Base-by-base conservation (phyloP, 805 yeast species). In the Wickerhamomyces xylosicus region DNA sequence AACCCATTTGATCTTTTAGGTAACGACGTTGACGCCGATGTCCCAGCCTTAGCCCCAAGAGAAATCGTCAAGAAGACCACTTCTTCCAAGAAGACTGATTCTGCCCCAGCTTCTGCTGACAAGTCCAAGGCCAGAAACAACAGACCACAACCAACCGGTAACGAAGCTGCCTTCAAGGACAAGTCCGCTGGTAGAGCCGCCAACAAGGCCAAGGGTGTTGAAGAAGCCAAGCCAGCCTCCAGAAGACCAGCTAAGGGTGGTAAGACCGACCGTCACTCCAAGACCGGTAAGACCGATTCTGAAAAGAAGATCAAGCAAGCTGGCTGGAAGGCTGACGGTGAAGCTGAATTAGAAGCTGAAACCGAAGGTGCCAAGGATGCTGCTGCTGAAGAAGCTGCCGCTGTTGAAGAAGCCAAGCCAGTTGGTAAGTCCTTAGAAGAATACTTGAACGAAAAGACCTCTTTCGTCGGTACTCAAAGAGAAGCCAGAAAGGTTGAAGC, bases 241-340 rank as follows among this genome's bases (percentile, higher is more conserved):
- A 76, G 76, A 67, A 61, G 64, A 57, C 59, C 55, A 52, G 43
- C 68, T 63, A 61, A 69, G 72, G 53, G 63, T 65, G 54, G 63
- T 67, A 59, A 53, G 48, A 51, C 61, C 48, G 97, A 90, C 77
- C 92, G 95, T 67, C 92, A 79, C 59, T 77, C 90, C 50, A 84
- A 83, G 72, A 60, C 85, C 50, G 85, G 81, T 59, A 85, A 83
- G 73, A 63, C 77, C 56, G 96, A 87, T 71, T 71, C 95, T 53
- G 75, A 72, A 53, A 89, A 86, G 80, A 79, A 82, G 65, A 73
- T 81, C 58, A 75, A 72, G 63, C 80, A 79, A 67, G 59, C 60
- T 36, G 89, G 87, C 50, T 85, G 95, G 90, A 95, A 95, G 60
- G 85, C 79, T 59, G 77, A 80, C 64, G 73, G 74, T 58, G 67